Evolutionary conservation across 1,284 basidiomycete species (phyloP), one percentile per base, ranked within the genome.

Genomic region (Lentinus polychrous): DNA sequence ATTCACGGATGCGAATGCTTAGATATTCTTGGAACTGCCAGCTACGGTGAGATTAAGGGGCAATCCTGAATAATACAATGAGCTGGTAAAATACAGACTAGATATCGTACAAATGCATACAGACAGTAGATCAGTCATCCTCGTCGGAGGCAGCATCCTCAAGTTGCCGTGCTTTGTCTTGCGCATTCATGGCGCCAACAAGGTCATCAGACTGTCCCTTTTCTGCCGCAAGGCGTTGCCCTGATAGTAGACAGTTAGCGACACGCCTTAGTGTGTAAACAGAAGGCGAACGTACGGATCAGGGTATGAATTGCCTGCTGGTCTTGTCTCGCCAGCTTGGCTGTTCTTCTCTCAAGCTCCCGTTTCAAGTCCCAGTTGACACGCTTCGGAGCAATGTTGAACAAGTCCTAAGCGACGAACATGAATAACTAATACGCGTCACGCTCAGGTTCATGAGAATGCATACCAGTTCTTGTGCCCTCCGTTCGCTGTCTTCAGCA

Each of bases 301-400:
- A 98, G 77, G 5, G 86, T 87, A 57, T 95, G 87, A 52, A 96
- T 89, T 1, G 94, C 85, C 64, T 95, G 89, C 57, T 95, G 90
- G 1, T 93, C 96, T 65, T 83, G 83, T 53, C 90, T 74, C 61
- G 96, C 91, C n/a, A 98, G 72, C 63, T 86, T 94, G 10, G 81
- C 76, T 46, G 95, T 74, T 60, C 94, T 90, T 69, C 88, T 91
- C 49, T 92, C 89, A 68, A 94, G 83, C 61, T 97, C 93, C 42
- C 94, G 82, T 66, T 95, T 97, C 55, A 99, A 72, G 67, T 98
- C 95, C 94, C 95, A 98, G 66, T 98, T 98, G 8, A 89, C 83
- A 43, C 92, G 78, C 74, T 94, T 95, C 1, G 95, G 95, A 22
- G 94, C 94, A 56, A 99, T 97, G 63, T 96, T 98, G 64, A 93